Conservation (phyloP, 108 stramenopile species). For the Fragilaria crotonensis region DNA sequence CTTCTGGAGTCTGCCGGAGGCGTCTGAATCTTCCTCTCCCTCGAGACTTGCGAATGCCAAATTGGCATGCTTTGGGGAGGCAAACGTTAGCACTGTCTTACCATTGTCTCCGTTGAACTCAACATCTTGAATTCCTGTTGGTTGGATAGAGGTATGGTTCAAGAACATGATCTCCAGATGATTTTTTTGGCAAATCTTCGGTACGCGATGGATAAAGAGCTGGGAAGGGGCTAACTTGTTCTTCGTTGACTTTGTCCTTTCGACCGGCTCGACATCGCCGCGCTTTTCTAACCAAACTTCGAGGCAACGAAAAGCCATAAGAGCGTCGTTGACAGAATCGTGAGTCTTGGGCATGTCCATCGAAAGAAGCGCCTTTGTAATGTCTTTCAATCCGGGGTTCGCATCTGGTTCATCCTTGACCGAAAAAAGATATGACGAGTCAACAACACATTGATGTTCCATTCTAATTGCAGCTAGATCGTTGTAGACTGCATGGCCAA, state of each 20-base stretch:
- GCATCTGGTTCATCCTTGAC: constrained; percentile 40
- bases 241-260: too few species aligned
- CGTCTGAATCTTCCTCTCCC: constrained; percentile 58
- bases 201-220: constrained; percentile 80
- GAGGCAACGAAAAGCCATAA: constrained; percentile 54
- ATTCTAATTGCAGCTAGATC: constrained; percentile 84
- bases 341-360: constrained; percentile 77
- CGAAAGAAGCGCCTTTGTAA: constrained; percentile 49
- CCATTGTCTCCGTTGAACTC: constrained; percentile 53
- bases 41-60: constrained; percentile 65
- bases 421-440: constrained; percentile 78
- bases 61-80: constrained; percentile 47
- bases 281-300: constrained; percentile 33
- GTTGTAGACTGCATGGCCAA: constrained; percentile 91
- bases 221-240: constrained; percentile 20
- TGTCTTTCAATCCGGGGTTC: constrained; percentile 65
- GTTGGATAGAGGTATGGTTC: constrained; percentile 49
- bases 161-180: constrained; percentile 70
- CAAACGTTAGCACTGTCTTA: constrained; percentile 65
- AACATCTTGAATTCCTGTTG: constrained; percentile 51
- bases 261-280: constrained; percentile 52
- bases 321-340: constrained; percentile 84
- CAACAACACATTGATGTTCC: constrained; percentile 75
- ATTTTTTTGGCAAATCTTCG: constrained; percentile 26
- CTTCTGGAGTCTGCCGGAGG: constrained; percentile 78